Percentiles rank a stretch among this genome's conserved stretches.
Evolutionary conservation across 2,329 filamentous ascomycete genomes (phyloP).

Genomic region (Exophiala sp.): DNA sequence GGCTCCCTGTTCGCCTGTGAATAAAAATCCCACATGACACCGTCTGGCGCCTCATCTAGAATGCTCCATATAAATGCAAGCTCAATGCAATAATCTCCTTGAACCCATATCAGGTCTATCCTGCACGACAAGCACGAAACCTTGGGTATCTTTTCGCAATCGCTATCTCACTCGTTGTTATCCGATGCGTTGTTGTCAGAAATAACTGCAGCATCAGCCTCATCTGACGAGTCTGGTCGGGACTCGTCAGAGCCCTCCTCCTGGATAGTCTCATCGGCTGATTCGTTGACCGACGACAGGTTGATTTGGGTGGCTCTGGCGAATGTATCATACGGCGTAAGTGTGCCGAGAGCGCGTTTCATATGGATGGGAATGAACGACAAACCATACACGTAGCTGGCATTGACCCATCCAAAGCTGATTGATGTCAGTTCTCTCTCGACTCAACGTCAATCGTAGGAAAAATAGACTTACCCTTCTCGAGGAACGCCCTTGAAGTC

Average conservation of each 20-base stretch:
- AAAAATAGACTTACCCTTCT: slow-evolving; percentile 70
- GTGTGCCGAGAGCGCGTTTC: slow-evolving; percentile 78
- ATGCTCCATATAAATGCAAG: too few relatives aligned
- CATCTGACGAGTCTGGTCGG: slow-evolving; percentile 17
- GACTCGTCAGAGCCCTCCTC: slow-evolving; percentile 26
- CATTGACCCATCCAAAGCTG: slow-evolving; percentile 98
- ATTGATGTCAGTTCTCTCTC: slow-evolving; percentile 5
- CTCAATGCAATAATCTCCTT: too few relatives aligned
- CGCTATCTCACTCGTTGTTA: not conserved
- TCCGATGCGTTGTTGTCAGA: slow-evolving; percentile 9
- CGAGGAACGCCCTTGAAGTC: slow-evolving; percentile 95
- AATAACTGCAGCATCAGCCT: slow-evolving; percentile 8
- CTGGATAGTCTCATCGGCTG: slow-evolving; percentile 21
- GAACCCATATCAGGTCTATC: too few relatives aligned
- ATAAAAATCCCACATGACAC: too few relatives aligned
- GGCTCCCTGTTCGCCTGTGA: too few relatives aligned
- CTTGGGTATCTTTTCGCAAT: not conserved
- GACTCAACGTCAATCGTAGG: not conserved
- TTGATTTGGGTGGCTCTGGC: slow-evolving; percentile 56
- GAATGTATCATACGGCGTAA: slow-evolving; percentile 84
- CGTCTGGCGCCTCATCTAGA: too few relatives aligned
- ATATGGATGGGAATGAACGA: slow-evolving; percentile 86
- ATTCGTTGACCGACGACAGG: slow-evolving; percentile 19
- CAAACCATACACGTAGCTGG: slow-evolving; percentile 91
- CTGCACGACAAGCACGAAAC: not conserved